Evolutionary conservation across 2,329 filamentous ascomycete genomes (phyloP), one percentile per base, ranked within the genome.

Genomic region (Plenodomus lindquistii): DNA sequence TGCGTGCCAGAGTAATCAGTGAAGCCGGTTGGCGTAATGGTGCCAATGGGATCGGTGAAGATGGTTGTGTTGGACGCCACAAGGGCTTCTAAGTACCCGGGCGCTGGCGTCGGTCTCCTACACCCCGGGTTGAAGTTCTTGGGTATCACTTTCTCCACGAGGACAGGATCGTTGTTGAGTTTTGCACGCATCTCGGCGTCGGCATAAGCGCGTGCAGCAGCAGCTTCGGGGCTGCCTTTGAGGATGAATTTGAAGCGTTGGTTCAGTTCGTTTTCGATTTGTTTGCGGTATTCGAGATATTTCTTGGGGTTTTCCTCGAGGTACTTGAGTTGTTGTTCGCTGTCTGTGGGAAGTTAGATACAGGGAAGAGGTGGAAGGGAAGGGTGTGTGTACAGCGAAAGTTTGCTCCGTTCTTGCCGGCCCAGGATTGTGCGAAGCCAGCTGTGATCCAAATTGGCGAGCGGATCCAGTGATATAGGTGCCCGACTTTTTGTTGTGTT

Each of bases 231-330:
- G 6, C 72, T 75, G n/a, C 75, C 76, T 57, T 78, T 80, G 54
- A 79, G 67, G 57, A 81, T 80, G 63, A 81, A 77, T 38, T 77
- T 78, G 70, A 82, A 83, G 5, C 77, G 72, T 38, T 76, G 74
- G 50, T 81, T 82, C 15, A 83, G 69, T 50, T 79, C 76, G 49
- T 74, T 73, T 49, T 80, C 77, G 45, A 79, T 72, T 44, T 75
- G 70, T 57, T 77, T 78, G 50, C 75, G 72, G 52, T 79, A 79
- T 51, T 76, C 74, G 22, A 77, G 67, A 42, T 78, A 77, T 35
- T 74, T 74, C 31, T 72, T 62, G 0, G 76, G 75, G 42, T 78
- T 72, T 2, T 74, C 54, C 40, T 66, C 49, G 4, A 77, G 64
- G 48, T 55, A 75, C 11, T 72, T 52, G 8, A 70, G 57, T 46